A percentile compares a stretch with the other conserved stretches of the same genome.
Evolutionary conservation across 2,329 filamentous ascomycete genomes (phyloP).

Genomic region (Talaromyces amestolkiae): DNA sequence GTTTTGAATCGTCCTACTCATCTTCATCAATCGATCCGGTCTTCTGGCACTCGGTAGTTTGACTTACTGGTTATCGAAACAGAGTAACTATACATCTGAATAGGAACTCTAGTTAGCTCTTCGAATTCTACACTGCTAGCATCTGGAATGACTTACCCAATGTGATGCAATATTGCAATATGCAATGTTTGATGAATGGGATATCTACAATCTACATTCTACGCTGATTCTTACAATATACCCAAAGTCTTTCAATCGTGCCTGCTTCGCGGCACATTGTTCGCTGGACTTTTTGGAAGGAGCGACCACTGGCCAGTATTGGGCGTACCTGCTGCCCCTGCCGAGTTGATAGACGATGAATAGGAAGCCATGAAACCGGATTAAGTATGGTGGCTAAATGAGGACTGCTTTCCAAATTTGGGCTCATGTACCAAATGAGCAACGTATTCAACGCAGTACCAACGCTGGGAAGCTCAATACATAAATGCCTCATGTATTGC

Average conservation of each 20-base stretch:
- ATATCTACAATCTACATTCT: neutral
- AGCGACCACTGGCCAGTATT: neutral
- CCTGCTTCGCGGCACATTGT: neutral
- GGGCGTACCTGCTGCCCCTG: neutral
- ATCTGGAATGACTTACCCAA: too few species aligned
- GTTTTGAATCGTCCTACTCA: too few species aligned
- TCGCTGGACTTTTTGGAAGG: neutral
- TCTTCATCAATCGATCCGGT: too few species aligned
- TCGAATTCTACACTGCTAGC: too few species aligned
- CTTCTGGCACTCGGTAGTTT: too few species aligned
- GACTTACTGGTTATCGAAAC: too few species aligned
- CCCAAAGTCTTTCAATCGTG: neutral
- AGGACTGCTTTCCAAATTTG: neutral
- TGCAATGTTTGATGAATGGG: too few species aligned
- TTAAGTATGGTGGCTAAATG: neutral
- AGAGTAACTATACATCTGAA: too few species aligned
- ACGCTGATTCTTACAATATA: neutral
- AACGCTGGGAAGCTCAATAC: neutral
- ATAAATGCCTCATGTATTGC: neutral
- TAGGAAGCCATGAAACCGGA: neutral
- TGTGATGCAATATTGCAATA: too few species aligned
- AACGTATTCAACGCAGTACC: neutral
- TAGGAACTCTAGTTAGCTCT: too few species aligned
- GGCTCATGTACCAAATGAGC: neutral
- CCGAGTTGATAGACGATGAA: neutral